Conservation (phyloP, 2,329 filamentous ascomycete species). For the Colletotrichum navitas region DNA sequence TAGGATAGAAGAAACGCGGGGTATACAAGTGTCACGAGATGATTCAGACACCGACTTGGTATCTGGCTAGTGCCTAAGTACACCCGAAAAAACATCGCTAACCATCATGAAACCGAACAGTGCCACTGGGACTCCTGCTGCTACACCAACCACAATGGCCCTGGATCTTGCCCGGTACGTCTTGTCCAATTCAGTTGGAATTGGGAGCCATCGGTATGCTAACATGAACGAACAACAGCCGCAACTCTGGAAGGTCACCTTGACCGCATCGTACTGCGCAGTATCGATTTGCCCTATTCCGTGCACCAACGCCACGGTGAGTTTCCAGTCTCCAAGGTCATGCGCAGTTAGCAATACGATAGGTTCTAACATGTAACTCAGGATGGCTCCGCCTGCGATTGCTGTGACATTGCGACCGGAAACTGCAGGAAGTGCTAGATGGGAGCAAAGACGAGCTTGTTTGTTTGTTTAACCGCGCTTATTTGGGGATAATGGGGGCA, state of each 20-base stretch:
- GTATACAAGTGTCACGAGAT: neutral
- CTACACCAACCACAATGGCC: neutral
- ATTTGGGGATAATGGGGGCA: neutral
- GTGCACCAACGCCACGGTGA: neutral
- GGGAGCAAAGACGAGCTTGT: no score
- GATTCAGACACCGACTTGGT: neutral
- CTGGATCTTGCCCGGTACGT: slow-evolving; percentile 1
- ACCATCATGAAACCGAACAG: neutral
- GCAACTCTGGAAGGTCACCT: neutral
- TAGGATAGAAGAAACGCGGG: neutral
- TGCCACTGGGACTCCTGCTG: slow-evolving; percentile 1
- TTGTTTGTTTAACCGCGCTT: neutral
- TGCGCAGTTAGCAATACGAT: neutral
- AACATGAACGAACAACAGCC: neutral
- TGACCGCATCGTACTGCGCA: neutral
- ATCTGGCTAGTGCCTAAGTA: neutral
- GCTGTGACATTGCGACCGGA: neutral
- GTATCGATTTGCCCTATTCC: neutral
- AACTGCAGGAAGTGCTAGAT: neutral
- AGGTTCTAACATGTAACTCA: neutral
- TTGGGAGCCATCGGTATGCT: neutral
- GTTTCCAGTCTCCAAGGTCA: neutral
- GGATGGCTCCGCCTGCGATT: neutral
- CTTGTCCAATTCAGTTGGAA: neutral
- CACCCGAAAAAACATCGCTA: neutral